Conservation (phyloP, 257 asterid genomes). For the Solanum okadae region DNA sequence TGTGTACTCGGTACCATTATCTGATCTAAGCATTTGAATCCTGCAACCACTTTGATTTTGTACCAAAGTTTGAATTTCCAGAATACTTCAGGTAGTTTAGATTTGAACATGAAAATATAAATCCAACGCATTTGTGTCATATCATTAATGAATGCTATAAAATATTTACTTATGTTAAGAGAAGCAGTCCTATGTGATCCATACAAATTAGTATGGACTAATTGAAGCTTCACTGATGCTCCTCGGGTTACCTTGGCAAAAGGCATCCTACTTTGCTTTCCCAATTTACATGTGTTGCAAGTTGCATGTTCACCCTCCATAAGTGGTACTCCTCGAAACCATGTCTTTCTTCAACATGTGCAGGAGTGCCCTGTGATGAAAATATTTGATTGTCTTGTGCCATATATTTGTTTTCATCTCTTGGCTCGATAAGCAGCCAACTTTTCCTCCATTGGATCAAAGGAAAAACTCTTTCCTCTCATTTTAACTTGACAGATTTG, state of each 20-base stretch:
- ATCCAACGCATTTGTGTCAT: no score
- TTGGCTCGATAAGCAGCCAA: not conserved
- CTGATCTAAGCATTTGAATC: not conserved
- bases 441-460: not conserved
- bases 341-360: not conserved
- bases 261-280: not conserved
- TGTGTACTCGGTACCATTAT: not conserved
- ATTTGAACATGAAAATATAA: not conserved
- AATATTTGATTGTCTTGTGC: not conserved
- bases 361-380: not conserved
- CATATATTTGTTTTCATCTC: not conserved
- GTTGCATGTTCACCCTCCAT: not conserved
- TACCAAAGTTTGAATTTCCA: not conserved
- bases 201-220: not conserved
- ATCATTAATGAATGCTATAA: not conserved
- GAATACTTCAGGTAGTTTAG: no score
- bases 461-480: not conserved
- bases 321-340: not conserved
- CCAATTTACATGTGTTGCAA: not conserved
- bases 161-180: no score
- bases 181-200: not conserved
- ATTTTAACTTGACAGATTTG: not conserved
- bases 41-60: not conserved
- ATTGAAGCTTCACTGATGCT: not conserved
- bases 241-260: not conserved